These are phyloP conservation scores for Atkinsonella hypoxylon DNA, from an alignment of 2,329 filamentous ascomycete genomes.

Conservation along the genomic window DNA sequence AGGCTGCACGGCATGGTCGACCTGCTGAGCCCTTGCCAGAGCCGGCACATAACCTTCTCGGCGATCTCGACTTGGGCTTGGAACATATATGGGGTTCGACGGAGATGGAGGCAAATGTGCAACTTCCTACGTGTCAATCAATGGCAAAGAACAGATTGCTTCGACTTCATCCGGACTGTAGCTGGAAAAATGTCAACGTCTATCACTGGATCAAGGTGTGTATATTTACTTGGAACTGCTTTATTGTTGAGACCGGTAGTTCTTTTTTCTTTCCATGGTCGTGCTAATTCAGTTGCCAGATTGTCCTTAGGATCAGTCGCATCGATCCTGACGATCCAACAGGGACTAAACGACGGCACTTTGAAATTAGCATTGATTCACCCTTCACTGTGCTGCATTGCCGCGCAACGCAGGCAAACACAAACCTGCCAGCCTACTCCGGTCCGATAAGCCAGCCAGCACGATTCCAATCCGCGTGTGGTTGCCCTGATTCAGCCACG, in stretches of 20 bases:
- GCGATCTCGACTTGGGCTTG: slow-evolving; percentile 58
- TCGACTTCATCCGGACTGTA: slow-evolving; percentile 77
- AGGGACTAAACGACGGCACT: slow-evolving; percentile 66
- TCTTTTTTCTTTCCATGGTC: not conserved
- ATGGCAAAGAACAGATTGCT: slow-evolving; percentile 61
- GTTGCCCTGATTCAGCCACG: slow-evolving; percentile 42
- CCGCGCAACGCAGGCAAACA: slow-evolving; percentile 85
- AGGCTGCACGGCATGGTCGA: slow-evolving; percentile 32
- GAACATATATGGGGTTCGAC: slow-evolving; percentile 75
- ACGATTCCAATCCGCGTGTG: slow-evolving; percentile 33
- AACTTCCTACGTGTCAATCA: slow-evolving; percentile 77
- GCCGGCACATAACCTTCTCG: slow-evolving; percentile 59
- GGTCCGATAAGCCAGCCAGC: slow-evolving; percentile 37
- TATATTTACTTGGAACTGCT: not conserved
- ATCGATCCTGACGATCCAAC: slow-evolving; percentile 64
- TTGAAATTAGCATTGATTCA: slow-evolving; percentile 93
- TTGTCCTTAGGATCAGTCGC: slow-evolving; percentile 85
- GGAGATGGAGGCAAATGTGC: slow-evolving; percentile 89
- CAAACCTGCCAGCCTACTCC: slow-evolving; percentile 67
- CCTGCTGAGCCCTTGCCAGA: slow-evolving; percentile 33
- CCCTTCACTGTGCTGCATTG: slow-evolving; percentile 90
- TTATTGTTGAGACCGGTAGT: too few species aligned
- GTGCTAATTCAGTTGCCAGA: slow-evolving; percentile 33
- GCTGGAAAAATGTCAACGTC: slow-evolving; percentile 86
- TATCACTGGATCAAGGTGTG: slow-evolving; percentile 92